Evolutionary conservation across 73 alveolate genomes (phyloP).

Genomic region (Stentor roeselii): DNA sequence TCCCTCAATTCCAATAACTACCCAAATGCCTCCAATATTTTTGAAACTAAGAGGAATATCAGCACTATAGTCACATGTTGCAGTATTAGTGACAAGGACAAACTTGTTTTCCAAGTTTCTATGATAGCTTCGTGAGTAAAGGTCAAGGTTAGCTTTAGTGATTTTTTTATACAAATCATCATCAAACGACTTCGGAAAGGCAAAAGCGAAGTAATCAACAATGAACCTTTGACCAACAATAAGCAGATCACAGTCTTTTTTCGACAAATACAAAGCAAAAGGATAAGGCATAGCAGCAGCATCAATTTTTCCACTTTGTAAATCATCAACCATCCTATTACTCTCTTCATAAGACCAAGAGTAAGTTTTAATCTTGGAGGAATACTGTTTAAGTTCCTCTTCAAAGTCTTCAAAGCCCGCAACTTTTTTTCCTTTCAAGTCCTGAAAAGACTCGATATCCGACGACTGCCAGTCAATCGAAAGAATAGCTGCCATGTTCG

Average conservation of each 20-base stretch:
- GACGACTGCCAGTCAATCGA: not conserved
- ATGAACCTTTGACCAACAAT: conserved; percentile 3
- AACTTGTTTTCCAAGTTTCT: not conserved
- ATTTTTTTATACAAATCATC: not conserved
- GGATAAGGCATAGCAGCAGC: conserved; percentile 15
- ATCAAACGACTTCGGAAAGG: not conserved
- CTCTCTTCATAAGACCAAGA: not conserved
- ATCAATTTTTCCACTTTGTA: not conserved
- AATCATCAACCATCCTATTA: not conserved
- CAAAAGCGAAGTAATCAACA: not conserved
- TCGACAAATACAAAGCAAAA: not conserved
- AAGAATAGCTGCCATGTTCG: not conserved
- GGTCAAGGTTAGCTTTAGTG: not conserved
- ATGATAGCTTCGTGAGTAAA: not conserved
- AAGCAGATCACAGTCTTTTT: not conserved
- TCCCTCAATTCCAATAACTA: not conserved
- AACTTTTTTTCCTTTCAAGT: not conserved
- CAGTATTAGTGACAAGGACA: not conserved
- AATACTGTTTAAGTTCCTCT: not conserved
- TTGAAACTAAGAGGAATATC: not conserved
- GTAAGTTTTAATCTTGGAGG: not conserved
- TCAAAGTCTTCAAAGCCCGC: not conserved
- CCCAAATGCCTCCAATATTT: conserved; percentile 8
- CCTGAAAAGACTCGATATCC: not conserved
- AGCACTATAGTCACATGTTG: not conserved